phyloP scores from a whole-genome alignment of 2,329 filamentous ascomycete genomes.

The Acephala macrosclerotiorum region DNA sequence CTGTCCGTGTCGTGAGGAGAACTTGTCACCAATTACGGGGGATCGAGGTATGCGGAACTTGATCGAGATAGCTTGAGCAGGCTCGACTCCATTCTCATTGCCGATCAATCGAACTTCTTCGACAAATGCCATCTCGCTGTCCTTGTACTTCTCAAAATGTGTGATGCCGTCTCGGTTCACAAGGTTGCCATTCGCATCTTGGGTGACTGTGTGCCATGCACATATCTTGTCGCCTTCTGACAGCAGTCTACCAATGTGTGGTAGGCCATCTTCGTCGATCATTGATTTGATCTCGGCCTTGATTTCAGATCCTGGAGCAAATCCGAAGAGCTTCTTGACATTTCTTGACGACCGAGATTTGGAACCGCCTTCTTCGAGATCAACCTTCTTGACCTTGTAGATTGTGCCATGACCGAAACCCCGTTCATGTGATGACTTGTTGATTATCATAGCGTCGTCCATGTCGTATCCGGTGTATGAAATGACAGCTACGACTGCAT shows the following conservation, averaged over 20 bases:
- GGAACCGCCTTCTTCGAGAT: conserved; percentile 79
- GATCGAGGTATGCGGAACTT: conserved; percentile 91
- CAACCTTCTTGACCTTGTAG: conserved; percentile 96
- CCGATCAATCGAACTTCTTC: conserved; percentile 94
- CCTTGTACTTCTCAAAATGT: conserved; percentile 94
- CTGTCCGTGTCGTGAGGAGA: conserved; percentile 97
- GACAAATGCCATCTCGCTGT: conserved; percentile 84
- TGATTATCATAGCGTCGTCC: conserved; percentile 99
- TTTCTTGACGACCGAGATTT: conserved; percentile 71
- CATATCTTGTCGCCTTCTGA: conserved; percentile 84
- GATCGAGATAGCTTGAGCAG: conserved; percentile 86
- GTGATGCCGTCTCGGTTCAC: conserved; percentile 87
- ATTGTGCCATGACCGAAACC: conserved; percentile 96
- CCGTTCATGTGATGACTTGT: conserved; percentile 95
- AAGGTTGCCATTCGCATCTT: conserved; percentile 78
- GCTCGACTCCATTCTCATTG: conserved; percentile 81
- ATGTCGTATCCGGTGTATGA: conserved; percentile 99
- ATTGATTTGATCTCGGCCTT: conserved; percentile 73
- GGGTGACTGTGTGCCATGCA: conserved; percentile 87
- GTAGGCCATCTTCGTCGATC: conserved; percentile 88
- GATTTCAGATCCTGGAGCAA: conserved; percentile 76
- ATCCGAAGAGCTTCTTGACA: conserved; percentile 87
- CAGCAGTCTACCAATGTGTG: conserved; percentile 79
- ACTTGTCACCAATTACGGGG: conserved; percentile 97
- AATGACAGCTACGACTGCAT: conserved; percentile 95